Evolutionary conservation across 2,329 filamentous ascomycete genomes (phyloP).

Genomic region (Capronia coronata): DNA sequence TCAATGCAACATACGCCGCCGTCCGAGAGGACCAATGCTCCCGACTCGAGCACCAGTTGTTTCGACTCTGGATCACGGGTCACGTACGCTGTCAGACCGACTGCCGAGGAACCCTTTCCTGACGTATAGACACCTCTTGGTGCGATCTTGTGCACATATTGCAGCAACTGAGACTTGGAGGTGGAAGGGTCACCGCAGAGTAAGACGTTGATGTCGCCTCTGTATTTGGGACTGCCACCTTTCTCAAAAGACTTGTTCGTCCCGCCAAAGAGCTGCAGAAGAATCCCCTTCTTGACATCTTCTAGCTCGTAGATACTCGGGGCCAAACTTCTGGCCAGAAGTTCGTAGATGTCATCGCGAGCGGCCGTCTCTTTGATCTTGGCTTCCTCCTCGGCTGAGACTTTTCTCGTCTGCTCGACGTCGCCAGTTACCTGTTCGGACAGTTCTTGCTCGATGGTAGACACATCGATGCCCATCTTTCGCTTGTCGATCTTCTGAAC

Average conservation of each 20-base stretch:
- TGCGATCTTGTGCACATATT: slow-evolving; percentile 96
- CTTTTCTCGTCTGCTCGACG: slow-evolving; percentile 75
- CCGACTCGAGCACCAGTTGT: slow-evolving; percentile 67
- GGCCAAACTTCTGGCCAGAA: slow-evolving; percentile 81
- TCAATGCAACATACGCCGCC: slow-evolving; percentile 73
- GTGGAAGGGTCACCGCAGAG: slow-evolving; percentile 97
- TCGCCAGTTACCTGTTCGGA: slow-evolving; percentile 64
- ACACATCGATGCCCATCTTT: slow-evolving; percentile 82
- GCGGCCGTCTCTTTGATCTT: slow-evolving; percentile 77
- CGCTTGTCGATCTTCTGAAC: slow-evolving; percentile 96
- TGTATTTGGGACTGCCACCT: slow-evolving; percentile 88
- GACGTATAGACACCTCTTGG: slow-evolving; percentile 76
- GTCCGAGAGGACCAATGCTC: slow-evolving; percentile 66
- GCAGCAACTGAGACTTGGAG: slow-evolving; percentile 86
- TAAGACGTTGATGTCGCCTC: slow-evolving; percentile 94
- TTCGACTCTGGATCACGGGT: slow-evolving; percentile 68
- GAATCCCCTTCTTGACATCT: slow-evolving; percentile 96
- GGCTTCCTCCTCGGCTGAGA: slow-evolving; percentile 77
- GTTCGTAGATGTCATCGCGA: slow-evolving; percentile 83
- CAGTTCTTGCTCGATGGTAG: slow-evolving; percentile 77
- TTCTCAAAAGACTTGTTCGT: slow-evolving; percentile 98
- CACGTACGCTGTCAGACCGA: slow-evolving; percentile 71
- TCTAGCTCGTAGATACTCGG: slow-evolving; percentile 97
- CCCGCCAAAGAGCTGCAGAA: slow-evolving; percentile 92
- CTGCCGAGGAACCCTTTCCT: slow-evolving; percentile 68